These are phyloP conservation scores for Ophiosphaerella korrae DNA, from an alignment of 2,329 filamentous ascomycete genomes.

Conservation along the genomic window DNA sequence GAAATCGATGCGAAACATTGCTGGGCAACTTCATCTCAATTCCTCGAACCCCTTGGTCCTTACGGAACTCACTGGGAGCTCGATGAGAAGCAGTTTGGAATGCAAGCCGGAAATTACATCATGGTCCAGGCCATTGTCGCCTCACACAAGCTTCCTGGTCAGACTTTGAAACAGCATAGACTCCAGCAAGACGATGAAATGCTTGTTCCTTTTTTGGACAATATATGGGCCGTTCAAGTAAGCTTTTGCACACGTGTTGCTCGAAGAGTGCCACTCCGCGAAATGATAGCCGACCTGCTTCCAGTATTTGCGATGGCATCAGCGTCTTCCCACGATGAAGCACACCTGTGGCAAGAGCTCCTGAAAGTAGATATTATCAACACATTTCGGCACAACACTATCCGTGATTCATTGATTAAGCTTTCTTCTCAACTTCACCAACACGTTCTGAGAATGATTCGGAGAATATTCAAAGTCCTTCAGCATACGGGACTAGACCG, in stretches of 20 bases:
- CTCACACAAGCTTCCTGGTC: slow-evolving; percentile 6
- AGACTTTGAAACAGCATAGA: slow-evolving; percentile 3
- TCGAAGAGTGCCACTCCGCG: slow-evolving; percentile 17
- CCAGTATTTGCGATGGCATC: slow-evolving; percentile 2
- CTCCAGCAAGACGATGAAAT: slow-evolving; percentile 5
- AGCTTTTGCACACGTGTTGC: slow-evolving; percentile 29
- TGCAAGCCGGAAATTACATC: slow-evolving; percentile 9
- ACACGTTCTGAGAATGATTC: no score
- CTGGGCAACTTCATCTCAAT: not conserved
- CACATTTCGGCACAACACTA: no score
- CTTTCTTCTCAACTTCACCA: no score
- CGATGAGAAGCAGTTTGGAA: slow-evolving; percentile 7
- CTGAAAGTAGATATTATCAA: no score
- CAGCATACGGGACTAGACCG: not conserved
- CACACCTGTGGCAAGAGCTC: no score
- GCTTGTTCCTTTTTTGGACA: slow-evolving; percentile 6
- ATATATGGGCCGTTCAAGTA: slow-evolving; percentile 22
- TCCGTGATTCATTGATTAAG: no score
- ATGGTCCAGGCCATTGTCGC: not conserved
- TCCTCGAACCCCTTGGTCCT: slow-evolving; percentile 1
- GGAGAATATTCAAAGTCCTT: no score
- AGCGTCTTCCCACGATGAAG: not conserved
- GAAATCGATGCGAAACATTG: not conserved
- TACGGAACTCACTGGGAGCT: not conserved
- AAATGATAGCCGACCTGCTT: slow-evolving; percentile 17